These are phyloP conservation scores for Henningerozyma blattae DNA, from an alignment of 805 yeast species.

Conservation along the genomic window DNA sequence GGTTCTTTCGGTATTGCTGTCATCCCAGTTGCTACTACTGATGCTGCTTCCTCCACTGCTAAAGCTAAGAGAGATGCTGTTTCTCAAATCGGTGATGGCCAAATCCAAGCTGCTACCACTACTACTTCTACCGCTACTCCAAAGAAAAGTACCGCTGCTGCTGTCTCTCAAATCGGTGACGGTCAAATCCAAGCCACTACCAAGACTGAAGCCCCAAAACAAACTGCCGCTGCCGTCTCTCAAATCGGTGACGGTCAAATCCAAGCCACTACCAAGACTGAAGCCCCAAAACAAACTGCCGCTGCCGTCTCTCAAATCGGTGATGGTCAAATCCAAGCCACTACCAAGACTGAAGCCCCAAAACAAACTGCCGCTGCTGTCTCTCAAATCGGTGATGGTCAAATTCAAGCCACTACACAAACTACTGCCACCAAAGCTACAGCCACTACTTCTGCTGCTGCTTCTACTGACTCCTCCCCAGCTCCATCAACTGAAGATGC, in stretches of 20 bases:
- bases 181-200: constrained; percentile 41
- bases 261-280: constrained; percentile 29
- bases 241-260: constrained; percentile 22
- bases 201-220: constrained; percentile 20
- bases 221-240: constrained; percentile 32
- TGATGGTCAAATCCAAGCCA: constrained; percentile 34
- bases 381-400: constrained; percentile 22
- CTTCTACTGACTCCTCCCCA: constrained; percentile 11
- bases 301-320: constrained; percentile 26
- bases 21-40: constrained; percentile 31
- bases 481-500: constrained; percentile 19
- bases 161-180: constrained; percentile 13
- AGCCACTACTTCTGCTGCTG: constrained; percentile 11
- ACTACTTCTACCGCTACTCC: constrained; percentile 27
- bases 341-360: constrained; percentile 19
- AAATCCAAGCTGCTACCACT: constrained; percentile 30
- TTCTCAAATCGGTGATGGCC: constrained; percentile 38
- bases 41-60: constrained; percentile 12
- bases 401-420: constrained; percentile 16
- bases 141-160: constrained; percentile 25
- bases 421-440: constrained; percentile 27
- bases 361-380: constrained; percentile 21
- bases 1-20: constrained; percentile 58
- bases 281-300: constrained; percentile 23
- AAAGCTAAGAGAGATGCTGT: constrained; percentile 27